Evolutionary conservation across 2,329 filamentous ascomycete species (phyloP).

Genomic region (Trichoderma cornu-damae): DNA sequence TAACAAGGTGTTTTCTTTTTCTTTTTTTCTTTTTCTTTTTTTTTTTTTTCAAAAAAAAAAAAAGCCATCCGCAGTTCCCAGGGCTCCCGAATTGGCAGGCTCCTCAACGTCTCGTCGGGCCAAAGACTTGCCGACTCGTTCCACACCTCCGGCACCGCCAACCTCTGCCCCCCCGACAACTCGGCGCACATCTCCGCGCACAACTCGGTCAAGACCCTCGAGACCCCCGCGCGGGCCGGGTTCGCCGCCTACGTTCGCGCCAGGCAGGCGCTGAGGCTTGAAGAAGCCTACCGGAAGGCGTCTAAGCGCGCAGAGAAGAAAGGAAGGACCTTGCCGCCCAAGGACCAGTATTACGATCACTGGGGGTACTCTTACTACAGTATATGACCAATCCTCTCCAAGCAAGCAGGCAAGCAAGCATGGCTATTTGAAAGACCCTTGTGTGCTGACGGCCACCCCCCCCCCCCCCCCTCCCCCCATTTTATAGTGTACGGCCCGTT

Average conservation of each 20-base stretch:
- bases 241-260: slow-evolving; percentile 14
- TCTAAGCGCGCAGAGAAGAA: slow-evolving; percentile 45
- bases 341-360: slow-evolving; percentile 47
- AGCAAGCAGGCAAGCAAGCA: background rate
- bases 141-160: slow-evolving; percentile 44
- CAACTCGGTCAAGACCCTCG: slow-evolving; percentile 50
- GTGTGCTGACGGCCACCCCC: background rate
- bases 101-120: slow-evolving; percentile 17
- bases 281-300: slow-evolving; percentile 54
- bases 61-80: slow-evolving; percentile 14
- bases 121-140: slow-evolving; percentile 35
- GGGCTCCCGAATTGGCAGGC: slow-evolving; percentile 25
- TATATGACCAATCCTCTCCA: slow-evolving; percentile 13
- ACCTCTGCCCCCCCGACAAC: slow-evolving; percentile 49
- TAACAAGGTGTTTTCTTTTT: too few species aligned
- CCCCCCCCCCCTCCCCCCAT: too few species aligned
- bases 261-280: slow-evolving; percentile 34
- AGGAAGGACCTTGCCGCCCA: slow-evolving; percentile 43
- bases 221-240: slow-evolving; percentile 17
- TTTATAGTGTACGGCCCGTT: slow-evolving; percentile 46
- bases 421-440: background rate
- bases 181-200: slow-evolving; percentile 70
- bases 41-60: too few species aligned
- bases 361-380: slow-evolving; percentile 51
- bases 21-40: too few species aligned